Evolutionary conservation across 177 flowering plant genomes (phyloP), one percentile per base, ranked within the genome.

Genomic region (Vitis hybrid): DNA sequence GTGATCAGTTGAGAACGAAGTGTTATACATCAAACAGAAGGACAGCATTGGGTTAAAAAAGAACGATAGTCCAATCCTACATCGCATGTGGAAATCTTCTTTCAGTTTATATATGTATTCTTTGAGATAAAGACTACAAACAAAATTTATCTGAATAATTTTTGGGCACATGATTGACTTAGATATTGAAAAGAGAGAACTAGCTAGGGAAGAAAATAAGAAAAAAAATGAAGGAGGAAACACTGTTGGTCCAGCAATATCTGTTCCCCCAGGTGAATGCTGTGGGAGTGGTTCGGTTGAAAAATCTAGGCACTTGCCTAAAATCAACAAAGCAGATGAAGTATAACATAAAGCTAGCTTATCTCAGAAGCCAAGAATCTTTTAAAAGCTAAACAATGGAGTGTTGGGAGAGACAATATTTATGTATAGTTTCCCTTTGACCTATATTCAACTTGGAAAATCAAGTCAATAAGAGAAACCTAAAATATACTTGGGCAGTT

Each of bases 311-410:
- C 59, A 49, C 31, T 67, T 64, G 69, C 64, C 61, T 70, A 60
- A 33, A 60, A 53, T 65, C 66, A 13, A 6, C 52, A 75, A 65
- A 70, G 71, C 71, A 67, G 55, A 57, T 50, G 16, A 57, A 65
- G 8, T 13, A 22, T 22, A 53, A 48, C 68, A 61, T 7, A 74
- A 55, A 69, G 45, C 48, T 51, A 15, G 65, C 72, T 60, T 60
- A 29, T 10, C 45, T 39, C 48, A 8, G 7, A 55, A 60, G 52
- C n/a, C 49, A 59, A 69, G 77, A 74, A 74, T 74, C 68, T 69
- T 14, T 69, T 11, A 60, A 69, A 74, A 74, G 72, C 62, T 52
- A 52, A 49, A 39, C 39, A 15, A 65, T 69, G 73, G 60, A 67
- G 50, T 65, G 19, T 55, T 20, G 67, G 51, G 55, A 57, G n/a